Evolutionary conservation across 2,329 filamentous ascomycete genomes (phyloP).

Genomic region (Alternaria angustiovoidea): DNA sequence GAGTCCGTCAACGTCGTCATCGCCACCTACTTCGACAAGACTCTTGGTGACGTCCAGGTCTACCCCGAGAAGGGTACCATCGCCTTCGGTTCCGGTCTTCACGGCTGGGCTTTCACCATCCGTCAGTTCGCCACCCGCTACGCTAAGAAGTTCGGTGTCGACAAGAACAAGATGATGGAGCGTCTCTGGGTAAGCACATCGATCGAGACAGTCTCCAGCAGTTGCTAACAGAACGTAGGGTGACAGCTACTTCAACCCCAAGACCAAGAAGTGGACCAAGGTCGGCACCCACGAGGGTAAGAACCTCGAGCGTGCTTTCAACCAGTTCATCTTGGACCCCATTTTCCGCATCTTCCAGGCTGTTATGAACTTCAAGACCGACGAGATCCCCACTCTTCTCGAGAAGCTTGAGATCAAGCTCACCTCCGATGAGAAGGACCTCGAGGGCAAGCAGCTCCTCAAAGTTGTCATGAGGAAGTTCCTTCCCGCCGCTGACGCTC

Average conservation of each 20-base stretch:
- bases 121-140: constrained; percentile 96
- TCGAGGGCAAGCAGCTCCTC: constrained; percentile 96
- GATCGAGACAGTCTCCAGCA: background rate
- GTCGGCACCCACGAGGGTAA: constrained; percentile 82
- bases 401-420: constrained; percentile 98
- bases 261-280: constrained; percentile 99
- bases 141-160: constrained; percentile 99
- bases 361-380: constrained; percentile 99
- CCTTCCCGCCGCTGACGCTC: constrained; percentile 95
- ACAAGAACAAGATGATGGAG: constrained; percentile 99
- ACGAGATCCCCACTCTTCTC: constrained; percentile 82
- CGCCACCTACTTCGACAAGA: constrained; percentile 97
- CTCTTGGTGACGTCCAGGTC: constrained; percentile 96
- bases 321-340: constrained; percentile 98
- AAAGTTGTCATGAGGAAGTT: constrained; percentile 99
- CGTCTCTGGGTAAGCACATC: constrained; percentile 84
- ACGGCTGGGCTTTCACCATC: constrained; percentile 99
- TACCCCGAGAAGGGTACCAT: constrained; percentile 98
- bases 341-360: constrained; percentile 99
- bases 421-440: constrained; percentile 81
- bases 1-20: constrained; percentile 99
- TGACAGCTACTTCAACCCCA: constrained; percentile 99
- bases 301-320: constrained; percentile 96
- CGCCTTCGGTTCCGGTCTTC: constrained; percentile 98
- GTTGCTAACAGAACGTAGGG: constrained; percentile 60